Conservation (phyloP, 257 asterid genomes). For the Coffea canephora region DNA sequence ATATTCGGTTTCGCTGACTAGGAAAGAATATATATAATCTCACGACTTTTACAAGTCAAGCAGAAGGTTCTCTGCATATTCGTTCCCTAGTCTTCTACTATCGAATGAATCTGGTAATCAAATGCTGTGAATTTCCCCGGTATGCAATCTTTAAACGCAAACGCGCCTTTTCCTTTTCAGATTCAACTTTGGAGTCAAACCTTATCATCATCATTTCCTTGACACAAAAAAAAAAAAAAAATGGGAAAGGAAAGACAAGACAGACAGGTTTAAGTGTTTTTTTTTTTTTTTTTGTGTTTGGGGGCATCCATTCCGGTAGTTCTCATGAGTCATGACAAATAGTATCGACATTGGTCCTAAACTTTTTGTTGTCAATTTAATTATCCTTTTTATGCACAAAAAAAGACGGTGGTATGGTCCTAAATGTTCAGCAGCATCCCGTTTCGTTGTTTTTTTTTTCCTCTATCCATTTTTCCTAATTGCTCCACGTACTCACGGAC, state of each 20-base stretch:
- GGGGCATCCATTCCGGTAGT: neutral
- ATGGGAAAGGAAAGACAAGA: too few species aligned
- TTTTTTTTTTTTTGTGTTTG: neutral
- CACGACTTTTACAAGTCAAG: neutral
- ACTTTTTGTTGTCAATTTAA: too few species aligned
- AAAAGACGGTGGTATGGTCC: too few species aligned
- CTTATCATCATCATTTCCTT: neutral
- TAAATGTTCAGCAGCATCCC: too few species aligned
- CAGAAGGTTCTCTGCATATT: neutral
- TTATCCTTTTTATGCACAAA: too few species aligned
- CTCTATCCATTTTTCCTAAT: neutral
- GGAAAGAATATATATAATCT: neutral
- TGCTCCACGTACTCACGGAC: neutral
- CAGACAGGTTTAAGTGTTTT: neutral
- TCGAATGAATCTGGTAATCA: too few species aligned
- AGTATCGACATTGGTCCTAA: too few species aligned
- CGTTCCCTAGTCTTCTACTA: too few species aligned
- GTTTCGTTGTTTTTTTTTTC: too few species aligned
- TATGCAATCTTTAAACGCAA: neutral
- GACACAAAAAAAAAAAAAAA: neutral
- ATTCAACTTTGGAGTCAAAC: neutral
- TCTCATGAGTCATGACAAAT: neutral
- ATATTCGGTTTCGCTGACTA: too few species aligned
- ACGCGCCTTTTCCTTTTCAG: neutral
- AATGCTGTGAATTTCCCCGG: neutral